Base-by-base conservation (phyloP, 306 rosid species). In the Quercus bicolor region DNA sequence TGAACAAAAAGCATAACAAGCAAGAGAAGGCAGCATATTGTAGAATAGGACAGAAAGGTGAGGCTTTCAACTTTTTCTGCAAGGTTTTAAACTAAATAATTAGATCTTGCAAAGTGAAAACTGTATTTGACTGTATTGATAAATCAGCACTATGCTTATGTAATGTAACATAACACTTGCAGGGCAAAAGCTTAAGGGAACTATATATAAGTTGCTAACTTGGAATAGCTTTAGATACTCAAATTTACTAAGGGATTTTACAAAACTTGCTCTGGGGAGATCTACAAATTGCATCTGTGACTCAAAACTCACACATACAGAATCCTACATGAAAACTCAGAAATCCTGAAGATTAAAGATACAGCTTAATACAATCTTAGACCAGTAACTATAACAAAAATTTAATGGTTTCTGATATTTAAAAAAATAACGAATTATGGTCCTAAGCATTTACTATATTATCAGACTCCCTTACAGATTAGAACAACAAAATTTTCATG, bases 151-250 rank as follows among this genome's bases (percentile, higher is more conserved):
- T 20, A 20, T 24, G 23, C 53, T 56, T 56, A 9, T 20, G 62
- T 56, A 9, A 56, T n/a, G 68, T 60, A 60, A 23, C 19, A 12
- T 60, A 12, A 60, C 7, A 26, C 33, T 26, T 21, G 19, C 19
- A 60, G 68, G 19, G 34, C n/a, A 60, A 70, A 70, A 43, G 56
- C 29, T 40, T 3, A 19, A 72, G 81, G 45, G 74, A 65, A 66
- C 56, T 21, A 21, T 70, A 57, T 34, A 48, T 76, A 75, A 71
- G 66, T 19, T 52, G 76, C 68, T 72, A 29, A 53, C 65, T 76
- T 53, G 37, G 73, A 28, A 80, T 70, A 79, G 75, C 20, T 45
- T 43, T 56, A 78, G 60, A 77, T 28, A 56, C 74, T 56, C 60
- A 74, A 34, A 70, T 76, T 31, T 45, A 65, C 40, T 29, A 29